Percentiles rank a stretch among this genome's conserved stretches.
Conservation (phyloP, 805 yeast genomes). For the Danielia oregonensis region DNA sequence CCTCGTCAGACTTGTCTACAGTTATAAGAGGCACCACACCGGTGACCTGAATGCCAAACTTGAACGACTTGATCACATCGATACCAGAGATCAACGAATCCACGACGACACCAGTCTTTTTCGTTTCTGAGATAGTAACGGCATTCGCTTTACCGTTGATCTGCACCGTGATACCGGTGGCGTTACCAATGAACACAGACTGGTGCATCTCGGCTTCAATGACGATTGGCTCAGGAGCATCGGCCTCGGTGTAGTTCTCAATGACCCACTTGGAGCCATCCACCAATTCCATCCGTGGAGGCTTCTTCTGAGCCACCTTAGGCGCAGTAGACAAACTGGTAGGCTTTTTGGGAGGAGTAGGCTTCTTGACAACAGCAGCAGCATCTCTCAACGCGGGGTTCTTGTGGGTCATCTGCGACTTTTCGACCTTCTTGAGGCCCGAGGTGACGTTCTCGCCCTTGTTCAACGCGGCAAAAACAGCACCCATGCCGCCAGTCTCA, state of each 20-base stretch:
- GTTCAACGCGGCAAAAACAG: slow-evolving; percentile 88
- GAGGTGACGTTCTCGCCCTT: slow-evolving; percentile 82
- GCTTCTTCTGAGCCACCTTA: slow-evolving; percentile 31
- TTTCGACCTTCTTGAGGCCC: slow-evolving; percentile 87
- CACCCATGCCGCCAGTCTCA: slow-evolving; percentile 58
- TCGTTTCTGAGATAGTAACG: slow-evolving; percentile 70
- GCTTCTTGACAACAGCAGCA: slow-evolving; percentile 47
- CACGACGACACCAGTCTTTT: slow-evolving; percentile 69
- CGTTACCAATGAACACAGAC: slow-evolving; percentile 83
- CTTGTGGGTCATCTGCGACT: slow-evolving; percentile 90
- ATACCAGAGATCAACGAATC: slow-evolving; percentile 85
- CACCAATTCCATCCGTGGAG: slow-evolving; percentile 59
- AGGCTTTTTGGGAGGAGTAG: slow-evolving; percentile 85
- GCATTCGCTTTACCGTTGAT: slow-evolving; percentile 91
- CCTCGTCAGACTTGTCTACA: slow-evolving; percentile 86
- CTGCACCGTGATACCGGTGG: slow-evolving; percentile 69
- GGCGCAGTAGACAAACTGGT: slow-evolving; percentile 50
- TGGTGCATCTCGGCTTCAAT: slow-evolving; percentile 83
- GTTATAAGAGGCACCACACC: slow-evolving; percentile 81
- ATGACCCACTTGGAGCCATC: slow-evolving; percentile 86
- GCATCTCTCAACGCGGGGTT: slow-evolving; percentile 75
- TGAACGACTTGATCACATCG: slow-evolving; percentile 76
- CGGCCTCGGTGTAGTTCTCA: slow-evolving; percentile 64
- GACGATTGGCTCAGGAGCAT: slow-evolving; percentile 48
- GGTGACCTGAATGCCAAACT: slow-evolving; percentile 80